A percentile compares a stretch with the other conserved stretches of the same genome.
These are phyloP conservation scores for Pyracantha coccinea DNA, from an alignment of 331 rosid genomes.

Conservation along the genomic window DNA sequence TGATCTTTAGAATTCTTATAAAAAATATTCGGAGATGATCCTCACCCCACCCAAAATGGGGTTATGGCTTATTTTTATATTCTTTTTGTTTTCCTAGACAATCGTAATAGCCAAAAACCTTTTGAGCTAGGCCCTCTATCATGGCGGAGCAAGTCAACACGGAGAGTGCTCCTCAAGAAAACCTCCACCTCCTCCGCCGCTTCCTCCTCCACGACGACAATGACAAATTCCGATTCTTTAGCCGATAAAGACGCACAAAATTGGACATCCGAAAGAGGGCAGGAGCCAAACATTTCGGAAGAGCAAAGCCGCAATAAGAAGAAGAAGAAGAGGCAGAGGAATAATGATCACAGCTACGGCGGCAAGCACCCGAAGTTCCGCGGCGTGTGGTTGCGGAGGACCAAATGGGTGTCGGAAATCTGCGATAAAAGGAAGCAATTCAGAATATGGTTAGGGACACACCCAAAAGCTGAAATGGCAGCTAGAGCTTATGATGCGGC, in stretches of 20 bases:
- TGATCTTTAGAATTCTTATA: accelerated
- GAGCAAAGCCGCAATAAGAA: background rate
- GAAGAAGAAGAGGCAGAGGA: background rate
- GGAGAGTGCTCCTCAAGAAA: slow-evolving; percentile 45
- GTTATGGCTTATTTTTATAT: no score
- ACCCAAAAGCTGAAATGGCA: background rate
- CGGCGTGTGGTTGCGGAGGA: background rate
- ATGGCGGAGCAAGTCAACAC: slow-evolving; percentile 36
- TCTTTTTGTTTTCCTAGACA: no score
- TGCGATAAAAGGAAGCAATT: background rate
- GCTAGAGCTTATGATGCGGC: background rate
- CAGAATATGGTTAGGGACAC: background rate
- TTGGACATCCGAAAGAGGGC: no score
- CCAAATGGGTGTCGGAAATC: background rate
- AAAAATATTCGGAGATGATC: no score
- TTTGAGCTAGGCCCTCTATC: slow-evolving; percentile 9
- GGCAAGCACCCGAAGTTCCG: background rate
- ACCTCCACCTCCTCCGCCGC: slow-evolving; percentile 4
- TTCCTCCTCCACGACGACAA: slow-evolving; percentile 10
- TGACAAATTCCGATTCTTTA: background rate
- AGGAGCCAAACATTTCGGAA: background rate
- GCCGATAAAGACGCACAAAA: background rate
- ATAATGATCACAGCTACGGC: background rate
- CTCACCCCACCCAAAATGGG: no score
- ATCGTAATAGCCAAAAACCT: background rate